Base-by-base conservation (phyloP, 2,329 filamentous ascomycete genomes). In the Fusarium mundagurra region DNA sequence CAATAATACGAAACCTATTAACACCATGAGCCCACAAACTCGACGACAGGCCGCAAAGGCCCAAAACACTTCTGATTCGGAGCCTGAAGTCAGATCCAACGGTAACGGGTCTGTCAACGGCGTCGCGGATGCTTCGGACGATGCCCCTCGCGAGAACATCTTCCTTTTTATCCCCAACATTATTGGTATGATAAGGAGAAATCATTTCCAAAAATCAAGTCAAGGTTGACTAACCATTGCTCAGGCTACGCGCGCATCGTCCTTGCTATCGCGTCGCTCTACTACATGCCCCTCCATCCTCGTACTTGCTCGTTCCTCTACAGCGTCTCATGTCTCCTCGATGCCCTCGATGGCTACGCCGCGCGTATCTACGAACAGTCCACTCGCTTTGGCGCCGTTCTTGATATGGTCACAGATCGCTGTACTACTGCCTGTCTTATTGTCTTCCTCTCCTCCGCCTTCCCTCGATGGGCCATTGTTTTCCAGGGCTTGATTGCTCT, bases 211-310 rank as follows among this genome's bases (percentile, higher is more conserved):
- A 54, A 63, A 63, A 55, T 22, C 20, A 17, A 60, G 47, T 53
- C 62, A 53, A 55, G 41, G 39, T 38, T 59, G 38, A 41, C 69
- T 74, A 63, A 78, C 74, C 53, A 50, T 62, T 60, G 36, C 63
- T 8, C 74, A 95, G 93, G 93, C 76, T 96, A 96, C 83, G 88
- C 85, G 66, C 92, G 94, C 79, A 92, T 96, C 80, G 85, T 96
- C 73, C 89, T 96, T 76, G 95, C 95, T 78, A 86, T 98, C 79
- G 94, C 93, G 54, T 98, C 96, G 34, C 91, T 99, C 76, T 98
- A 98, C 87, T 99, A 98, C 87, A 99, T 99, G 96, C 96, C 96
- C 59, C 90, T 98, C 61, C 96, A 99, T 83, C 96, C 96, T n/a
- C 93, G 96, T 79, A 98, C 95, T 43, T 98, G 96, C 86, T 95